phyloP scores from a whole-genome alignment of 176 grass and related monocot genomes.

The Avena insularis region DNA sequence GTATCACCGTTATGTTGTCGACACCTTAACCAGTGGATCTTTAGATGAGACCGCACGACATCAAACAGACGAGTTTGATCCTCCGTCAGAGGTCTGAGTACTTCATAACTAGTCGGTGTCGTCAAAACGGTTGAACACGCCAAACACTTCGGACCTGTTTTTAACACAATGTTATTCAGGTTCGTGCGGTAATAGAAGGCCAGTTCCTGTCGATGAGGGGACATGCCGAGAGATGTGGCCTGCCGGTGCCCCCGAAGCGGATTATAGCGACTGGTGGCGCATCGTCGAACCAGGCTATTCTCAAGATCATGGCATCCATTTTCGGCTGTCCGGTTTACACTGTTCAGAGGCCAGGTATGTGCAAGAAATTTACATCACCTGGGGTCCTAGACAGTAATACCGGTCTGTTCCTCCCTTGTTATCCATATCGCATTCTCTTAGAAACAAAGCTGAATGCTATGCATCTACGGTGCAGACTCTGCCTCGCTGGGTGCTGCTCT shows the following conservation, averaged over 20 bases:
- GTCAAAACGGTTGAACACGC: background rate
- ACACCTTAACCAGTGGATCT: constrained; percentile 35
- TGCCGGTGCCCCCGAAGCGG: constrained; percentile 77
- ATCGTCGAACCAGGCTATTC: constrained; percentile 70
- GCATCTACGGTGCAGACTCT: constrained; percentile 47
- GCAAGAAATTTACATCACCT: background rate
- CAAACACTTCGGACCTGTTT: background rate
- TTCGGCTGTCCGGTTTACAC: constrained; percentile 80
- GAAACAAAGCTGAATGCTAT: background rate
- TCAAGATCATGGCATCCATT: constrained; percentile 72
- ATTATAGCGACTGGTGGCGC: constrained; percentile 57
- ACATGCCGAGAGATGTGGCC: constrained; percentile 80
- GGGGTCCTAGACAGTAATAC: background rate
- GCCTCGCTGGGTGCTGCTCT: constrained; percentile 71
- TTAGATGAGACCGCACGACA: constrained; percentile 41
- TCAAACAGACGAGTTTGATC: constrained; percentile 67
- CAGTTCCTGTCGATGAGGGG: constrained; percentile 87
- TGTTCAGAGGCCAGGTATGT: constrained; percentile 73
- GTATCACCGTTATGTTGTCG: constrained; percentile 60
- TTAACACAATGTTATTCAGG: constrained; percentile 23
- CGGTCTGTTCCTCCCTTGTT: background rate
- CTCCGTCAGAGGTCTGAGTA: constrained; percentile 43
- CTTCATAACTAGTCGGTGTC: background rate
- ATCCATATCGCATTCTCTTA: background rate
- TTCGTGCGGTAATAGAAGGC: constrained; percentile 72